phyloP scores from a whole-genome alignment of 192 early-diverging fungal genomes.

The Mortierella antarctica region DNA sequence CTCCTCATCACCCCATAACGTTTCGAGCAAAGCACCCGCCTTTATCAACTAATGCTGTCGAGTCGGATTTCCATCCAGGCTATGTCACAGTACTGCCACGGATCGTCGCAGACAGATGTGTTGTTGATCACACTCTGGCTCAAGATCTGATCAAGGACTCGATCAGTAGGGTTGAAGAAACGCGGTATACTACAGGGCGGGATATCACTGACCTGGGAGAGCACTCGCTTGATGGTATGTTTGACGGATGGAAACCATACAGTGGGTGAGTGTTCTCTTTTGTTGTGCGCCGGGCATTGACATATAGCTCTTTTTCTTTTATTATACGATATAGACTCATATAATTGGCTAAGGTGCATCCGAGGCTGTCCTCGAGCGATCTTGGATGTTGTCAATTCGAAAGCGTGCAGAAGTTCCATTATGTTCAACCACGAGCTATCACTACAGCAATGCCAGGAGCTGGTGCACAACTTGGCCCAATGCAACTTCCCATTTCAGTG shows the following conservation, averaged over 20 bases:
- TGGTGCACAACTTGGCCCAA: conserved; percentile 62
- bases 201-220: background rate
- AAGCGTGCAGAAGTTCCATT: conserved; percentile 79
- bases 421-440: conserved; percentile 79
- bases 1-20: too few species aligned
- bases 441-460: conserved; percentile 54
- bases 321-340: background rate
- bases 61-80: conserved; percentile 26
- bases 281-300: background rate
- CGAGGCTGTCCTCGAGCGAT: conserved; percentile 69
- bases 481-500: conserved; percentile 77
- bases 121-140: conserved; percentile 57
- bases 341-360: conserved; percentile 28
- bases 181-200: background rate
- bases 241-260: background rate
- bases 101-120: conserved; percentile 71
- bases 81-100: conserved; percentile 61
- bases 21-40: background rate
- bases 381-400: conserved; percentile 77
- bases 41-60: background rate
- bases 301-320: background rate
- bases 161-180: conserved; percentile 31
- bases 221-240: background rate
- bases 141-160: conserved; percentile 57
- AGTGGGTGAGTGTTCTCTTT: background rate